Base-by-base conservation (phyloP, 345 rosid genomes). In the Reutealis trisperma region DNA sequence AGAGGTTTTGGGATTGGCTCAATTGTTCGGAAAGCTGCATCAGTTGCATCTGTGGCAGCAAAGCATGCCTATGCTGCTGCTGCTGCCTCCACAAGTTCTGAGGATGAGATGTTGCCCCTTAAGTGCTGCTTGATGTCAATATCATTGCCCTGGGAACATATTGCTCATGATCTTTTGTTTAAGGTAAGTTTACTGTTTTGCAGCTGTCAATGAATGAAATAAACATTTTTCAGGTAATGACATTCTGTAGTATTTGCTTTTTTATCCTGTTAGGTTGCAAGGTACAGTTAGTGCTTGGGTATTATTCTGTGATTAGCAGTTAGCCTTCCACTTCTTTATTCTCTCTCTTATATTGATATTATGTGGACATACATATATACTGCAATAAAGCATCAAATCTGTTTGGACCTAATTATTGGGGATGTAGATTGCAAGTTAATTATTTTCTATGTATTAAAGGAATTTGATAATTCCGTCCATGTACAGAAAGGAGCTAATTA, bases 91-190 rank as follows among this genome's bases (percentile, higher is more conserved):
- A 63, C 88, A 4, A 83, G 83, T 72, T 84, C 85, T 66, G 94
- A 89, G 64, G 97, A 92, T 34, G 97, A 94, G 85, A 92, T 92
- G 93, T 70, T 96, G 59, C 98, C 98, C 79, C 91, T 94, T 32
- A 94, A 92, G 77, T 96, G 99, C 88, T 91, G 98, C 75, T 87
- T 96, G 67, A 96, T 96, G 98, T 91, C 99, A 25, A 86, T 96
- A 74, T 88, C 98, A 24, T 86, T 96, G 82, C 97, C 98, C 1
- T 94, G 99, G 99, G 98, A 94, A 67, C 85, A 88, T 71, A 94
- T 96, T 84, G 97, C 97, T 82, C 85, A 88, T 75, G 98, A 96
- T 87, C 97, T 96, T 74, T 82, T 96, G 73, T 94, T 90, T 78
- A 94, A 96, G 98, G 99, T 96, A 74, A 82, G 80, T 63, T 78